Evolutionary conservation across 116 monocot genomes (phyloP).

Genomic region (Posidonia oceanica): DNA sequence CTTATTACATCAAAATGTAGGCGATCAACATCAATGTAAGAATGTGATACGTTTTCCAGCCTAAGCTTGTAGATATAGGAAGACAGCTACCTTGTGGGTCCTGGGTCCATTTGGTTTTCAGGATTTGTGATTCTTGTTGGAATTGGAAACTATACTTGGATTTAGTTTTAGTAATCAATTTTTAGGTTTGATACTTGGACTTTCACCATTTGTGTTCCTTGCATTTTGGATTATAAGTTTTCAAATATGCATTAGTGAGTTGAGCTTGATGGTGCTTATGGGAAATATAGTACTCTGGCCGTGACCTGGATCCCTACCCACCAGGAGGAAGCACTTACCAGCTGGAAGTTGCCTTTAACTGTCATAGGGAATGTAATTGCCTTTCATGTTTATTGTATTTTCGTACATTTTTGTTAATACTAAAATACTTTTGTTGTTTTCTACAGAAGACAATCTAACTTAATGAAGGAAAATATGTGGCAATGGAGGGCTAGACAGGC

Average conservation of each 20-base stretch:
- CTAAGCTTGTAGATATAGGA: neutral
- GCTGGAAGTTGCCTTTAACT: too few species aligned
- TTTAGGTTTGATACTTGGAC: neutral
- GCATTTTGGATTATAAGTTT: neutral
- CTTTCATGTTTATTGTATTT: neutral
- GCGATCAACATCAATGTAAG: conserved; percentile 14
- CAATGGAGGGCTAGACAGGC: conserved; percentile 29
- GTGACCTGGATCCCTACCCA: too few species aligned
- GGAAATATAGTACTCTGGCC: too few species aligned
- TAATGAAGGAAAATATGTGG: conserved; percentile 23
- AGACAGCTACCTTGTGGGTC: neutral
- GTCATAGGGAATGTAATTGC: neutral
- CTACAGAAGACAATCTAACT: conserved; percentile 2
- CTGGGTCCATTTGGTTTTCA: too few species aligned
- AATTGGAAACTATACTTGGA: too few species aligned
- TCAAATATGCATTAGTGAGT: too few species aligned
- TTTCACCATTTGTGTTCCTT: neutral
- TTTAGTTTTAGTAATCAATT: neutral
- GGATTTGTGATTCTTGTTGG: neutral
- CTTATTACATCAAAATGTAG: conserved; percentile 13
- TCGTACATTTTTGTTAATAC: neutral
- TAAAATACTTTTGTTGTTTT: neutral
- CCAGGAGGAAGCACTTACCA: too few species aligned
- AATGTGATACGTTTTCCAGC: neutral
- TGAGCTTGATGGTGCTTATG: too few species aligned